Base-by-base conservation (phyloP, 495 filamentous ascomycete species). In the Aspergillus avenaceus region DNA sequence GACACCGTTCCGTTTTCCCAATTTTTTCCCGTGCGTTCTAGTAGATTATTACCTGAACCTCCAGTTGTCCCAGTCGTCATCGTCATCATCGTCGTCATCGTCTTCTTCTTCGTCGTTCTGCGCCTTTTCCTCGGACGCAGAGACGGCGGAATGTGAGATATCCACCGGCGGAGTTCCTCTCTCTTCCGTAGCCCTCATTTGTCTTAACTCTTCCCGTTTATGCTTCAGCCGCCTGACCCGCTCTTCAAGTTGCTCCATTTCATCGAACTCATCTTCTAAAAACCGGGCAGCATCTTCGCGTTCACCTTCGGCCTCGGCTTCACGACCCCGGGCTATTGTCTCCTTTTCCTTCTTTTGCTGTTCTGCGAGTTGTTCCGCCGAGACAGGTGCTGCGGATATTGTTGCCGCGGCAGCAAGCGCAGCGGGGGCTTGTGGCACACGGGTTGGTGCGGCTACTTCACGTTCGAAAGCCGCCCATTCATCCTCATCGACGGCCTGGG, bases 391-490 rank as follows among this genome's bases (percentile, higher is more conserved):
- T 7, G 87, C 87, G 1, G 82, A 84, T 48, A 95, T 93, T 0
- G 83, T 85, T 6, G 72, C 70, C 12, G 61, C 55, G 2, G 60
- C 63, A 9, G 63, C 25, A 41, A 70, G 8, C 5, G 64, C 70
- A 34, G 69, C 59, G 5, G 69, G 67, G 22, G 54, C 60, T 16
- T 66, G 63, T 5, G 61, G 54, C 14, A 62, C 52, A 36, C 67
- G 65, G 12, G 75, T 69, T 31, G 78, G 78, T 18, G 77, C 79
- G 5, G 81, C 81, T 11, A 96, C 81, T 21, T 96, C 91, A 13
- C 90, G 86, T 66, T 96, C 88, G 61, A 96, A 96, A 36, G 88
- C 88, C 0, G 87, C 90, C 88, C 91, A 95, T 66, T 91, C 88
- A 44, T 86, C 84, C 58, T 96, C 91, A 63, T 91, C 82, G 5